Evolutionary conservation across 2,329 filamentous ascomycete species (phyloP), one percentile per base, ranked within the genome.

Genomic region (Triangularia setosa): DNA sequence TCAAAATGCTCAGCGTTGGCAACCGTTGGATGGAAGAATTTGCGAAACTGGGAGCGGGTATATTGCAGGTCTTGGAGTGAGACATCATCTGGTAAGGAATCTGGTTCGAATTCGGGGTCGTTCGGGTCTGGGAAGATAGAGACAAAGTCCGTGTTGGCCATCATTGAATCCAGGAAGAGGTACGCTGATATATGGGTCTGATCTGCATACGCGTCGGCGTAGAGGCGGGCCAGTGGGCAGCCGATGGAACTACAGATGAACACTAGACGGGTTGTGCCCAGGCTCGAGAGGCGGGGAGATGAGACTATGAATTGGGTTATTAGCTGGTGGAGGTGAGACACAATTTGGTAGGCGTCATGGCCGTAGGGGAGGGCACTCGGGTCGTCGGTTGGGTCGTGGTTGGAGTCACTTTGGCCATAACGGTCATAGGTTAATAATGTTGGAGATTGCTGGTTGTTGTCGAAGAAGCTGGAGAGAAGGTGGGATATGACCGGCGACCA

Each of bases 71-170:
- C 73, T 11, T 71, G 71, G 18, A 72, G 65, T 1, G 74, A 74
- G 5, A 82, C 73, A 25, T 75, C 79, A 1, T 69, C 60, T 0
- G 81, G 81, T 2, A 85, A 72, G 0, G 69, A 69, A 0, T 67
- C 61, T 0, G 71, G 69, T 57, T 84, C 77, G 67, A 86, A 86
- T 4, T 63, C 74, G 0, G 76, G 65, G 0, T 74, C 75, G 62
- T 85, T 83, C 0, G 84, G 83, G 66, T 87, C 79, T 0, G 85
- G 84, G 70, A 84, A 84, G 4, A 86, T 66, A 5, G 80, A 81
- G 1, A 84, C 79, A 28, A 84, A 82, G 68, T 87, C 81, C 0
- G 80, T 80, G 69, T 87, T 84, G 16, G 84, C 82, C 71, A 87
- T 80, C 67, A 85, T 82, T 35, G 80, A 84, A 70, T 87, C 85